These are phyloP conservation scores for Plicaturopsis crispa DNA, from an alignment of 768 basidiomycete species.

Conservation along the genomic window DNA sequence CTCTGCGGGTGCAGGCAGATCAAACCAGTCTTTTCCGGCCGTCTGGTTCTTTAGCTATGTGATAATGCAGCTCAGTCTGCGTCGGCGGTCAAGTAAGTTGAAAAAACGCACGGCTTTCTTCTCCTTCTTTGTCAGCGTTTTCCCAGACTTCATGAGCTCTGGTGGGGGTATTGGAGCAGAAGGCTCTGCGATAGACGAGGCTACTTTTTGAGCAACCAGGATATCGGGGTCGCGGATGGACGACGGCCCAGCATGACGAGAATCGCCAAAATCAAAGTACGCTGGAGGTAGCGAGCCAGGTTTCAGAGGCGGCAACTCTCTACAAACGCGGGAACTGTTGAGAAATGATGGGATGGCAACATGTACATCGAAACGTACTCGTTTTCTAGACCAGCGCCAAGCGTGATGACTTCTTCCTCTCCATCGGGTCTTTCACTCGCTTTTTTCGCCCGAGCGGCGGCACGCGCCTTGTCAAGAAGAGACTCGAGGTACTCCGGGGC, in stretches of 20 bases:
- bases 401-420: slow-evolving; percentile 47
- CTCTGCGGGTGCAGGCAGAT: slow-evolving; percentile 76
- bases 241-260: slow-evolving; percentile 34
- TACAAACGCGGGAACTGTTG: slow-evolving; percentile 3
- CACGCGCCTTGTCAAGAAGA: slow-evolving; percentile 57
- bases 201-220: slow-evolving; percentile 41
- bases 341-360: background rate
- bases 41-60: slow-evolving; percentile 61
- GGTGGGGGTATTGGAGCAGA: slow-evolving; percentile 58
- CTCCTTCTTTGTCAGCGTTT: slow-evolving; percentile 64
- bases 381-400: slow-evolving; percentile 29
- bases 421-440: slow-evolving; percentile 22
- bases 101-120: slow-evolving; percentile 51
- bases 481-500: slow-evolving; percentile 56
- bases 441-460: slow-evolving; percentile 20
- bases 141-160: slow-evolving; percentile 52
- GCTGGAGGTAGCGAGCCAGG: slow-evolving; percentile 56
- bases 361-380: slow-evolving; percentile 22
- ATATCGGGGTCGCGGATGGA: slow-evolving; percentile 56
- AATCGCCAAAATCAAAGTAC: slow-evolving; percentile 51
- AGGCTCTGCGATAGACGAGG: slow-evolving; percentile 42
- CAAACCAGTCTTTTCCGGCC: slow-evolving; percentile 80
- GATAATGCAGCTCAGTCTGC: background rate
- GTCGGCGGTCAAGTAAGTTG: slow-evolving; percentile 3
- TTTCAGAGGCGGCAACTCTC: slow-evolving; percentile 57